Evolutionary conservation across 768 basidiomycete species (phyloP).

Genomic region (Pleurotus salmoneostramineus): DNA sequence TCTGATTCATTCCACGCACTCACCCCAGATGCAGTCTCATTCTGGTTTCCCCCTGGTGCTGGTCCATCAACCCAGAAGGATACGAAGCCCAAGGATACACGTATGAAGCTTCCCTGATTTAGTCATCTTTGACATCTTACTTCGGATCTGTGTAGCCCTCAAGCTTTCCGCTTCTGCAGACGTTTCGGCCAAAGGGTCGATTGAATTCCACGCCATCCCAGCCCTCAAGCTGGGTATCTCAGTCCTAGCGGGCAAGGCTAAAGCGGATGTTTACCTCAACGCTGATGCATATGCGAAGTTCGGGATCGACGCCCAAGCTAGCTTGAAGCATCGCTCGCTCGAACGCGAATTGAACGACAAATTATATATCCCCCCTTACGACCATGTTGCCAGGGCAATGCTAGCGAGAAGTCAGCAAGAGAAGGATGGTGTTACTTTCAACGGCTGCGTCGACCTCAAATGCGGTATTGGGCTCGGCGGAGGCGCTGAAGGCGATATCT

Average conservation of each 20-base stretch:
- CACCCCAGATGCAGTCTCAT: background rate
- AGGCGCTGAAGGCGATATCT: conserved; percentile 16
- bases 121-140: no score
- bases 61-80: background rate
- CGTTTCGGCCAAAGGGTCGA: conserved; percentile 19
- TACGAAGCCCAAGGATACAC: conserved; percentile 2
- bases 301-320: conserved; percentile 12
- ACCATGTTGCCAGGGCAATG: background rate
- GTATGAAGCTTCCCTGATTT: background rate
- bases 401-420: background rate
- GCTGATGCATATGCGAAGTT: conserved; percentile 24
- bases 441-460: conserved; percentile 14
- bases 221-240: conserved; percentile 21
- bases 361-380: conserved; percentile 1
- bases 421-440: conserved; percentile 4
- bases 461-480: conserved; percentile 12
- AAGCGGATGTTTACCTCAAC: conserved; percentile 13
- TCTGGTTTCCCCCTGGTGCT: conserved; percentile 4
- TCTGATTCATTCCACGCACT: no score
- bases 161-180: conserved; percentile 20
- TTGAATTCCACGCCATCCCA: conserved; percentile 28
- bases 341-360: background rate
- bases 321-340: background rate
- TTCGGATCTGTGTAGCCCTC: conserved; percentile 9
- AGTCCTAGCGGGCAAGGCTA: conserved; percentile 14